Evolutionary conservation across 2,329 filamentous ascomycete species (phyloP), one percentile per base, ranked within the genome.

Genomic region (Fusarium cyanostomum): DNA sequence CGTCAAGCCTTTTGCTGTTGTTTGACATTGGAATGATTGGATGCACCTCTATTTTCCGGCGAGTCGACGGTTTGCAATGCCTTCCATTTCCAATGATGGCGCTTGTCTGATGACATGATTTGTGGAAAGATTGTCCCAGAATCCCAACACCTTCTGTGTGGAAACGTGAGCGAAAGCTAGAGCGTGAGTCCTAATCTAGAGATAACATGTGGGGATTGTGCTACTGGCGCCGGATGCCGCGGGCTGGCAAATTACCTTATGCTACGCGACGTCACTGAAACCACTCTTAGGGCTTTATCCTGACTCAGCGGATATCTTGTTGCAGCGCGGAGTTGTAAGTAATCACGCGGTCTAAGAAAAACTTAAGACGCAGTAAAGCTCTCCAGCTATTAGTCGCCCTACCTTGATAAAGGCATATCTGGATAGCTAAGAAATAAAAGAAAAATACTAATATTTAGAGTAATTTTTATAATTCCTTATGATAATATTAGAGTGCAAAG

Each of bases 201-300:
- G 45, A 45, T 56, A 21, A 48, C 37, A 56, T 59, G 56, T 61
- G 59, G 61, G 42, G 56, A 60, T 46, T 24, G 33, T 56, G 51
- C 39, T 54, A 15, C 45, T 42, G 33, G 54, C 55, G 43, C 59
- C 51, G 59, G 52, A 48, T 64, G 51, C 52, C 48, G 35, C 57
- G 64, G 56, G 18, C 33, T 54, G 38, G 52, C 52, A 56, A 65
- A 68, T 65, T 63, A 57, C 50, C 52, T 52, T 59, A 48, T 49
- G 46, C 31, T 34, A 58, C 24, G 52, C 52, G 54, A 62, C 55
- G 45, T 57, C 34, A 51, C 45, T 27, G 38, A 38, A 18, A 26
- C 21, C 26, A 49, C 11, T n/a, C 21, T 38, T 49, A 49, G 45
- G 45, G 45, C 27, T 49, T 49, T 8, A 12, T 49, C 45, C 45